Base-by-base conservation (phyloP, 108 stramenopile species). In the Cyclostephanos invisitatus region DNA sequence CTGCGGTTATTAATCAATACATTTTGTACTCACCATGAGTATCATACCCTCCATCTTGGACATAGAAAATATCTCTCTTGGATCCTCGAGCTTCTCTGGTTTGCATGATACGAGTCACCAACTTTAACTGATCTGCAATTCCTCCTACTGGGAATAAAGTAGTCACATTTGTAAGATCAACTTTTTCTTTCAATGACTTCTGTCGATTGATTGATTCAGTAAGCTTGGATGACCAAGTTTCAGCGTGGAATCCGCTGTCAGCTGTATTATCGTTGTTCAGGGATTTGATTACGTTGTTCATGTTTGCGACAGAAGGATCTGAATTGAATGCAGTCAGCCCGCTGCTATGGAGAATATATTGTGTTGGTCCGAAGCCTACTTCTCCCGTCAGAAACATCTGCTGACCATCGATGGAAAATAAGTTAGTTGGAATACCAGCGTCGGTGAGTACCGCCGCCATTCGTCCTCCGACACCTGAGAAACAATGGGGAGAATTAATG, bases 51-150 rank as follows among this genome's bases (percentile, higher is more conserved):
- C 85, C 87, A 50, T 77, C 71, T 24, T 46, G 35, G 18, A 84
- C 78, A 64, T 83, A 84, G 55, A 88, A 88, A 21, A 83, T 40
- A 68, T 84, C 81, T 28, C 87, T 62, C 5, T 82, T 76, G 9
- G 74, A 56, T 7, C 75, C 79, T 18, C 82, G 44, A 4, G 44
- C 20, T 35, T 44, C 49, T 18, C 44, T 27, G 9, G 85, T 73
- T 54, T 80, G 61, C 70, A 86, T 86, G 0, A 86, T 5, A 7
- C 56, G 62, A 27, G 82, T 65, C 7, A 86, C 83, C 18, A 77
- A 22, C 51, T 67, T 63, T 11, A 84, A 51, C 51, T 83, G 59
- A 40, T 49, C 32, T 17, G 32, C 57, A 44, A 81, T 51, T 5
- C 38, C 64, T 24, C 49, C 38, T 28, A 17, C 21, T 12, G 84